Evolutionary conservation across 768 basidiomycete genomes (phyloP), one percentile per base, ranked within the genome.

Genomic region (Agrocybe pediades): DNA sequence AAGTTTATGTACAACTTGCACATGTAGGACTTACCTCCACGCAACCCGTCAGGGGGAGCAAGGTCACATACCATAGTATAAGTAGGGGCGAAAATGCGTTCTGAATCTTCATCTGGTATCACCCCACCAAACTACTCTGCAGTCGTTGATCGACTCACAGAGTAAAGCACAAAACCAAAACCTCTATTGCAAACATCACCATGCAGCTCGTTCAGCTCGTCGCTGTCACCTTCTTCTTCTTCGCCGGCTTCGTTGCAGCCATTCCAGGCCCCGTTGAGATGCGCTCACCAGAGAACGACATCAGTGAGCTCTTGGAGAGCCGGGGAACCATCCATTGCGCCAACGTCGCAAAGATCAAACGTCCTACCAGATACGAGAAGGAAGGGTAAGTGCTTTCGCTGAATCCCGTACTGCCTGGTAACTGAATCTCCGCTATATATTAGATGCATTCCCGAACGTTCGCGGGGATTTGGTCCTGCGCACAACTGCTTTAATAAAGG

Each of bases 401-500:
- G n/a, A n/a, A n/a, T n/a, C n/a, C n/a, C n/a, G n/a, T n/a, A n/a
- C 13, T 13, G 33, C n/a, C 33, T 36, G n/a, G n/a, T 36, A 3
- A 15, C 33, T 36, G 4, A 15, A 4, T 13, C n/a, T 36, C 11
- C 4, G 15, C n/a, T n/a, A 4, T 20, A n/a, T n/a, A 8, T 23
- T 29, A 46, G 44, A 23, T 46, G 44, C 23, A 29, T 25, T 25
- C 24, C 21, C 24, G 25, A 25, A 13, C 24, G 24, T 23, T 46
- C 44, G 17, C 17, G 17, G 23, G 44, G 44, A 25, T 46, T 46
- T 25, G 11, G 24, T 7, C 24, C 23, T 29, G 24, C 44, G 19
- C 44, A 46, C 23, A 46, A 46, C 44, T 46, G 44, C 44, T 20
- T 25, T 9, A 46, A 27, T 25, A 46, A 46, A 25, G 44, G 44